These are phyloP conservation scores for Agapanthus africanus DNA, from an alignment of 106 monocot species.

Conservation along the genomic window DNA sequence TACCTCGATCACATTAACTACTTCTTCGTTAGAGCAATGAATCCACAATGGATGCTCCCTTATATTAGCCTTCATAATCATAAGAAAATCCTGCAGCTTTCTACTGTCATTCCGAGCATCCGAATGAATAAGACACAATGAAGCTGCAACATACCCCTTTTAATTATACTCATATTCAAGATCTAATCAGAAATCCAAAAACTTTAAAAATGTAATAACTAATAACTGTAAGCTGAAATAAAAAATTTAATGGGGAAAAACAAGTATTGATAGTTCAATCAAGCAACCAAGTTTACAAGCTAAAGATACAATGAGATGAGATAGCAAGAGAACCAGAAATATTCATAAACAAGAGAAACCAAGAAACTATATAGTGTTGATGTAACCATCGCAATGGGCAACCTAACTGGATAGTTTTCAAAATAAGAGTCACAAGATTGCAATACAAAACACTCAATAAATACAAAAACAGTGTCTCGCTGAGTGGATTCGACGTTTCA, in stretches of 20 bases:
- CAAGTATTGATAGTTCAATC: background rate
- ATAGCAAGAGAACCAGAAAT: background rate
- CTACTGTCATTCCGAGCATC: slow-evolving; percentile 13
- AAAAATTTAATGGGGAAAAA: no score
- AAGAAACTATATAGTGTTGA: background rate
- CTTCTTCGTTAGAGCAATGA: slow-evolving; percentile 9
- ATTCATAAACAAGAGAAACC: no score
- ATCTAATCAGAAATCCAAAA: background rate
- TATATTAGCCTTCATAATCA: slow-evolving; percentile 10
- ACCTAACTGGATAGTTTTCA: background rate
- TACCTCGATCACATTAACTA: slow-evolving; percentile 17
- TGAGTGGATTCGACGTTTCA: background rate
- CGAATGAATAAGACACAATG: slow-evolving; percentile 14
- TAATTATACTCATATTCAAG: background rate
- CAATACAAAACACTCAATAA: background rate
- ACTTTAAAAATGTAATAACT: background rate
- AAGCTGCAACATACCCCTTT: slow-evolving; percentile 7
- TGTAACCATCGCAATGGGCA: background rate
- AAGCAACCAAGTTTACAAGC: background rate
- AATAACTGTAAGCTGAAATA: background rate
- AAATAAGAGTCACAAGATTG: background rate
- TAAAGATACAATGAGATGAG: background rate
- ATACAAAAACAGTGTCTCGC: background rate
- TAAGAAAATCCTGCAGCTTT: slow-evolving; percentile 16
- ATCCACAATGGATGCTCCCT: slow-evolving; percentile 18